These are phyloP conservation scores for Periconia digitata DNA, from an alignment of 2,329 filamentous ascomycete species.

Conservation along the genomic window DNA sequence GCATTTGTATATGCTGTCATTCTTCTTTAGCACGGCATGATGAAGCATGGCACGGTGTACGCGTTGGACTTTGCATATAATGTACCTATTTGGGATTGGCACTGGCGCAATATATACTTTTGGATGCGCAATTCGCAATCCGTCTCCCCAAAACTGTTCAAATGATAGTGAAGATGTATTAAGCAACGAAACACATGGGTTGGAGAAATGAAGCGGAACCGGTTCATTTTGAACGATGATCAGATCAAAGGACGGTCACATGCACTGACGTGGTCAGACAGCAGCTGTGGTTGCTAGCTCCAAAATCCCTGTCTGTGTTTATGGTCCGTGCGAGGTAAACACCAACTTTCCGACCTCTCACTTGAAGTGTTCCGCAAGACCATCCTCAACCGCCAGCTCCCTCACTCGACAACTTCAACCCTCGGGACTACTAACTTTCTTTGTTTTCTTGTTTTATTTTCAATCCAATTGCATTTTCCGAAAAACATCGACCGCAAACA, in stretches of 20 bases:
- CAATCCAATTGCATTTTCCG: conserved; percentile 1
- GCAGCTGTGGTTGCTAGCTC: conserved; percentile 24
- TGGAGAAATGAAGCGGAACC: no score
- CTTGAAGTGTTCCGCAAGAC: conserved; percentile 24
- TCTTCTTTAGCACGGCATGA: background rate
- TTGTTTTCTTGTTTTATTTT: conserved; percentile 7
- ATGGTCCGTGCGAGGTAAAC: conserved; percentile 22
- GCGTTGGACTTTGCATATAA: background rate
- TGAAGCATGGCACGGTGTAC: background rate
- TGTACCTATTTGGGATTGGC: background rate
- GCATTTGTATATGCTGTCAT: background rate
- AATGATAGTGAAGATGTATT: no score
- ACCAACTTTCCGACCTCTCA: conserved; percentile 23
- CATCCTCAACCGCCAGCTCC: conserved; percentile 12
- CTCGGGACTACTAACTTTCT: background rate
- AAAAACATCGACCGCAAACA: conserved; percentile 15
- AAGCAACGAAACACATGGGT: no score
- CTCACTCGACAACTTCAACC: conserved; percentile 14
- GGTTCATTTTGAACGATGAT: no score
- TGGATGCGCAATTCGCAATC: no score
- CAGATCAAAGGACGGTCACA: no score
- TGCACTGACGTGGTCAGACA: conserved; percentile 16
- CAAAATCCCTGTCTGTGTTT: conserved; percentile 32
- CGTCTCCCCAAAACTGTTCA: no score
- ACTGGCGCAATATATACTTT: no score